These are phyloP conservation scores for Mycena filopes DNA, from an alignment of 768 basidiomycete species.

Conservation along the genomic window DNA sequence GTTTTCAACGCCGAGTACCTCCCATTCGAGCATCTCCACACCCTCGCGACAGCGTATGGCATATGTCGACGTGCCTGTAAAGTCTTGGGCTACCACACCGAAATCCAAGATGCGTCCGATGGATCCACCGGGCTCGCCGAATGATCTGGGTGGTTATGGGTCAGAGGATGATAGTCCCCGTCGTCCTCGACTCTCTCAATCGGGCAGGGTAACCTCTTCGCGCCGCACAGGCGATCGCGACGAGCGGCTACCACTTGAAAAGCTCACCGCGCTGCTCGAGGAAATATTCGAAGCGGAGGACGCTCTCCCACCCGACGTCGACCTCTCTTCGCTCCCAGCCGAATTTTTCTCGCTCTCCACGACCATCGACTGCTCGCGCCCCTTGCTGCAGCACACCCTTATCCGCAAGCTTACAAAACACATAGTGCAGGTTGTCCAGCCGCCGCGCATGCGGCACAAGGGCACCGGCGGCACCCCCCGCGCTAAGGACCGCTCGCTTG, in stretches of 20 bases:
- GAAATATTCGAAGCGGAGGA: slow-evolving; percentile 91
- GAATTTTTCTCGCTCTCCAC: slow-evolving; percentile 71
- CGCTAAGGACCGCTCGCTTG: slow-evolving; percentile 62
- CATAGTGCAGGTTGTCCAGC: slow-evolving; percentile 73
- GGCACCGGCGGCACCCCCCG: slow-evolving; percentile 57
- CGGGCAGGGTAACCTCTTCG: slow-evolving; percentile 56
- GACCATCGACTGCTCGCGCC: slow-evolving; percentile 66
- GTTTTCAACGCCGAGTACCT: slow-evolving; percentile 45
- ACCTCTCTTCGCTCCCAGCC: slow-evolving; percentile 59
- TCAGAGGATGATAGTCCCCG: slow-evolving; percentile 60
- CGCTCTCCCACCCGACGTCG: slow-evolving; percentile 65
- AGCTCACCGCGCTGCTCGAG: slow-evolving; percentile 78
- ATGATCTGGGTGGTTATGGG: slow-evolving; percentile 68
- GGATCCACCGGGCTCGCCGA: slow-evolving; percentile 43
- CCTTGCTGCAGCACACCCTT: slow-evolving; percentile 65
- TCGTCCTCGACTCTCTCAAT: slow-evolving; percentile 42
- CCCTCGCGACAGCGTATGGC: slow-evolving; percentile 46
- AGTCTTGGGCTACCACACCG: slow-evolving; percentile 55
- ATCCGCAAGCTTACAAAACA: slow-evolving; percentile 78
- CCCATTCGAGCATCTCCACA: slow-evolving; percentile 28
- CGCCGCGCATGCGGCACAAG: slow-evolving; percentile 70
- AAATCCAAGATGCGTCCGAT: slow-evolving; percentile 45
- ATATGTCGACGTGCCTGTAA: slow-evolving; percentile 59
- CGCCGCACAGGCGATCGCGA: slow-evolving; percentile 80
- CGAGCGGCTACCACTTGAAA: slow-evolving; percentile 83